Percentiles rank a stretch among this genome's conserved stretches.
phyloP scores from a whole-genome alignment of 306 rosid species.

The Abrus precatorius region DNA sequence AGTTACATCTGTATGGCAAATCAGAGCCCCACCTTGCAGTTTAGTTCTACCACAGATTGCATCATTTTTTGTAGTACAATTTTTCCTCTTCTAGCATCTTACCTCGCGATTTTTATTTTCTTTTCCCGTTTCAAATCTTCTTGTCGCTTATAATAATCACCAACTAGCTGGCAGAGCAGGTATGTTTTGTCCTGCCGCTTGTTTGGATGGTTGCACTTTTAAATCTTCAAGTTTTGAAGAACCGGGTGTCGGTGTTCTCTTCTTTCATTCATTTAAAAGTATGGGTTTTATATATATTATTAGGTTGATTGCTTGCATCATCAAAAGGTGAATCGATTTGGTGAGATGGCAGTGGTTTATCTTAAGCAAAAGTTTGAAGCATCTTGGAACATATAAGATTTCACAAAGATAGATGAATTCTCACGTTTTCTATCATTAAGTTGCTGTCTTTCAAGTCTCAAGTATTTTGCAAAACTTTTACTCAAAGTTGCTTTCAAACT shows the following conservation, averaged over 20 bases:
- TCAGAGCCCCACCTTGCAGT: conserved; percentile 57
- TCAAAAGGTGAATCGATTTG: conserved; percentile 49
- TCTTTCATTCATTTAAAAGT: conserved; percentile 15
- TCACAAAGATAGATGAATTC: conserved; percentile 31
- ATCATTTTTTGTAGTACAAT: conserved; percentile 39
- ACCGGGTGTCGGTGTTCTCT: conserved; percentile 66
- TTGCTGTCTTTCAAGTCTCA: background rate
- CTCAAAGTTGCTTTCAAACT: conserved; percentile 39
- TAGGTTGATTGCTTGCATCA: conserved; percentile 48
- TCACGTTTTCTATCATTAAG: conserved; percentile 21
- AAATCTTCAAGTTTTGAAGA: conserved; percentile 51
- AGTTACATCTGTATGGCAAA: conserved; percentile 49
- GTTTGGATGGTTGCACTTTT: conserved; percentile 53
- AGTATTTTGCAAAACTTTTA: background rate
- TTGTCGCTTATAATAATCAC: conserved; percentile 57
- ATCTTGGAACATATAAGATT: conserved; percentile 25
- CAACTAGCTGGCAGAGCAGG: conserved; percentile 87
- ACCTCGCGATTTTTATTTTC: conserved; percentile 24
- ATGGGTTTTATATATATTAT: conserved; percentile 7
- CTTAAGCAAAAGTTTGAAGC: conserved; percentile 31
- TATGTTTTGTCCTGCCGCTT: conserved; percentile 66
- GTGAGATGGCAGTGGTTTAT: conserved; percentile 42
- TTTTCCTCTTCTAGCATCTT: conserved; percentile 41
- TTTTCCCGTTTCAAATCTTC: conserved; percentile 44
- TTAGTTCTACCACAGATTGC: conserved; percentile 59